Base-by-base conservation (phyloP, 192 early-diverging fungal species). In the Rhizophagus sp. region DNA sequence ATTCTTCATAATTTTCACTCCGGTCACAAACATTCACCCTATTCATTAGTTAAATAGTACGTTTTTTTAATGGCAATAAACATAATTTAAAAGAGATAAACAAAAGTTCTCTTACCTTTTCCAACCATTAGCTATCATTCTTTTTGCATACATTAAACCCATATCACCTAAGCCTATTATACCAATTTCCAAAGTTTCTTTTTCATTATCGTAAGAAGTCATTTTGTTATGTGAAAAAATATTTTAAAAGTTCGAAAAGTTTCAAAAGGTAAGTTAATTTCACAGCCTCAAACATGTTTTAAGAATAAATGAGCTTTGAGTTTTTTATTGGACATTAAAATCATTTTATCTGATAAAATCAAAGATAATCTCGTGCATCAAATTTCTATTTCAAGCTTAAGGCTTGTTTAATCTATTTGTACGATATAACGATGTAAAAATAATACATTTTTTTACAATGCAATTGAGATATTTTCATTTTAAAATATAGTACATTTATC, bases 111-210 rank as follows among this genome's bases (percentile, higher is more conserved):
- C 49, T 25, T 85, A 91, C 92, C 88, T 85, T 85, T 92, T 92
- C 92, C 94, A 98, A 10, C 96, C 96, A 15, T 92, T 91, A 50
- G 87, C 79, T n/a, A 82, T 72, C 66, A 98, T 91, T 63, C 83
- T 86, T 24, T 84, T 84, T 1, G 95, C 96, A 79, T 98, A 99
- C 47, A 98, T 90, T 74, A 90, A 88, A 50, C 97, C 97, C 97
- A 99, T 99, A 82, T 96, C 97, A 69, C 97, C 97, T 81, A 91
- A 91, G 36, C 97, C 97, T 71, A 99, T 97, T 76, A 99, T 93
- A 27, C 97, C 97, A 73, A 99, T 86, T 63, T 97, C 88, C 12
- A 91, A 67, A 2, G 80, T 92, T 83, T 92, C 89, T 66, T 65
- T 77, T 66, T 77, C 74, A 41, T 22, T 4, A n/a, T 44, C 68